phyloP scores from a whole-genome alignment of 345 rosid genomes.

The Hypericum androsaemum region DNA sequence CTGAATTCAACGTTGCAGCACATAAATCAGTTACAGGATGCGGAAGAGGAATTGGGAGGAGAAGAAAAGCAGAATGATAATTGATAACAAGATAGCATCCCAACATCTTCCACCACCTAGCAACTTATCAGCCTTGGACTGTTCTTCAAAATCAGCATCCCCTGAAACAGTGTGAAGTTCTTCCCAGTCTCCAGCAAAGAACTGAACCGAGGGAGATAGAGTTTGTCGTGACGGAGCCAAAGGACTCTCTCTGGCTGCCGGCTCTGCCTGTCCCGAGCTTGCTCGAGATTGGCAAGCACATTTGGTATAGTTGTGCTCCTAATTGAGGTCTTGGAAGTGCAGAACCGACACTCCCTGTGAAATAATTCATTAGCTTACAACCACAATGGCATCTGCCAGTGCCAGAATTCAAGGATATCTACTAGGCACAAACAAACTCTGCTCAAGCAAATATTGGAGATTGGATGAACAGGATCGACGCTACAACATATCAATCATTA shows the following conservation, averaged over 20 bases:
- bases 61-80: background rate
- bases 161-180: slow-evolving; percentile 63
- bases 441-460: no score
- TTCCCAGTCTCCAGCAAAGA: slow-evolving; percentile 95
- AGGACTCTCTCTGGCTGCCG: slow-evolving; percentile 79
- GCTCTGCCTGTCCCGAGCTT: slow-evolving; percentile 79
- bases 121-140: slow-evolving; percentile 65
- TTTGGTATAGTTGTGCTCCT: slow-evolving; percentile 87
- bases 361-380: slow-evolving; percentile 6
- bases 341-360: slow-evolving; percentile 71
- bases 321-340: slow-evolving; percentile 81
- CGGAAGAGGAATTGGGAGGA: no score
- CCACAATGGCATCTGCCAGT: no score
- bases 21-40: no score
- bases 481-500: no score
- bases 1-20: no score
- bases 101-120: slow-evolving; percentile 83
- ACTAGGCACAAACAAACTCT: no score
- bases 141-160: slow-evolving; percentile 23
- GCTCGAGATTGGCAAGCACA: slow-evolving; percentile 89
- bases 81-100: slow-evolving; percentile 20
- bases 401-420: no score
- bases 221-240: slow-evolving; percentile 84
- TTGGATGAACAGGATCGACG: no score
- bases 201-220: slow-evolving; percentile 62